A percentile compares a stretch with the other conserved stretches of the same genome.
Conservation (phyloP, 768 basidiomycete genomes). For the Naganishia antarctica region DNA sequence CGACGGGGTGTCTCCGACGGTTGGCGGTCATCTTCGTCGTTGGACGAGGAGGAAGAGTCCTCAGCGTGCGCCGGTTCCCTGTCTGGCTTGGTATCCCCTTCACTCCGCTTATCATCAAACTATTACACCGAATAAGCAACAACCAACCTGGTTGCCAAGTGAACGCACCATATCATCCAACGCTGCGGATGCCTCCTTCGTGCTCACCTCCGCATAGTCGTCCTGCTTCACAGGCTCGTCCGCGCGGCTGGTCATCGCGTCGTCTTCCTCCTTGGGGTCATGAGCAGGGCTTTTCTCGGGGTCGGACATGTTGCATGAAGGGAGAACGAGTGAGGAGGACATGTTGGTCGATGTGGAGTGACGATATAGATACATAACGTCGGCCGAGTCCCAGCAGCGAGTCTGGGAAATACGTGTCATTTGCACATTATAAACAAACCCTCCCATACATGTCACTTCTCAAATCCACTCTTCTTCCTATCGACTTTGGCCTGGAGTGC, state of each 20-base stretch:
- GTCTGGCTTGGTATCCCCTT: neutral
- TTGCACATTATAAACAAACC: too few species aligned
- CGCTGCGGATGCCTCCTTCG: neutral
- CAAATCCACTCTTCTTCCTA: too few species aligned
- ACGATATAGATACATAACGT: too few species aligned
- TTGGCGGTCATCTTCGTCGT: neutral
- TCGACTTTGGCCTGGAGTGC: too few species aligned
- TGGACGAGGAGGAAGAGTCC: neutral
- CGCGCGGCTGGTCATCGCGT: constrained; percentile 11
- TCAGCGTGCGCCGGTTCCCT: too few species aligned
- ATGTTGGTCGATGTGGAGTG: too few species aligned
- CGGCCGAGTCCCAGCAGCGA: too few species aligned
- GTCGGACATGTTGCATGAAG: constrained; percentile 7
- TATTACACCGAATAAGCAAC: neutral
- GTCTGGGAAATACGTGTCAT: too few species aligned
- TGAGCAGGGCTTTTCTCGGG: neutral
- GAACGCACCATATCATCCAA: constrained; percentile 10
- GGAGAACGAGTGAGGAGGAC: too few species aligned
- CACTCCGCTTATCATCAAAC: constrained; percentile 11
- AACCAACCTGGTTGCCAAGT: too few species aligned
- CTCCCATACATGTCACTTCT: too few species aligned
- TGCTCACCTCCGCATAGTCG: neutral
- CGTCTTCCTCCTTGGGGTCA: neutral
- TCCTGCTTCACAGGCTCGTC: constrained; percentile 12
- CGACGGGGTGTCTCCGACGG: neutral